Base-by-base conservation (phyloP, 345 rosid species). In the Citrus trifoliata region DNA sequence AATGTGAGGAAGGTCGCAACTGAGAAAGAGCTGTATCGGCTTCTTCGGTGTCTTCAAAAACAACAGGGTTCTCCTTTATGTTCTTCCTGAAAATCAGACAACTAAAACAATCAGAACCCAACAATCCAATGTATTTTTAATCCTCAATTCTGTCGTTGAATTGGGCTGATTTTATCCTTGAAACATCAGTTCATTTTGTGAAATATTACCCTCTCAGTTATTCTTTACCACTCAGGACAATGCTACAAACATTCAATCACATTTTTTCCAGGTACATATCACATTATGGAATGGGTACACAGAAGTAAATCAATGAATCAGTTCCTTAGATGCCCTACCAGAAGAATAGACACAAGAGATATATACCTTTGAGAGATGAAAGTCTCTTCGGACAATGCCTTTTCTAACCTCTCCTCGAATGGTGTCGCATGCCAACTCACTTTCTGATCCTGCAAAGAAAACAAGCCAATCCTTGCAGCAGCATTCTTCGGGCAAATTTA, bases 341-440 rank as follows among this genome's bases (percentile, higher is more conserved):
- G 30, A 19, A 48, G 13, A 46, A 27, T 27, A 7, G 22, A 70
- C 19, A 27, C 13, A 22, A 64, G 37, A 7, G n/a, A 35, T 42
- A 13, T 75, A 32, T 86, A 91, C 97, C 87, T 88, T 80, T 91
- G 88, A 27, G 91, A 66, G 73, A 87, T 22, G 13, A 73, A 73
- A 78, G 75, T 89, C 80, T 93, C 93, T 56, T 92, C 92, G 7
- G 94, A 92, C 74, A 96, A 80, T 25, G 98, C 99, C 89, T 97
- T 97, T 82, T 97, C 99, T 75, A 97, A 76, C 81, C 99, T 97
- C 87, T 92, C 98, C 73, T 94, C 98, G 63, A 97, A 97, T 75
- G 98, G 99, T 21, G 99, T 94, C 16, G 98, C 99, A 78, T 97
- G 99, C 98, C 98, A 96, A 70, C 93, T 91, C 24, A 94, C 99